A percentile compares a stretch with the other conserved stretches of the same genome.
phyloP scores from a whole-genome alignment of 1,139 yeast genomes.

The Sugiyamaella novakii region DNA sequence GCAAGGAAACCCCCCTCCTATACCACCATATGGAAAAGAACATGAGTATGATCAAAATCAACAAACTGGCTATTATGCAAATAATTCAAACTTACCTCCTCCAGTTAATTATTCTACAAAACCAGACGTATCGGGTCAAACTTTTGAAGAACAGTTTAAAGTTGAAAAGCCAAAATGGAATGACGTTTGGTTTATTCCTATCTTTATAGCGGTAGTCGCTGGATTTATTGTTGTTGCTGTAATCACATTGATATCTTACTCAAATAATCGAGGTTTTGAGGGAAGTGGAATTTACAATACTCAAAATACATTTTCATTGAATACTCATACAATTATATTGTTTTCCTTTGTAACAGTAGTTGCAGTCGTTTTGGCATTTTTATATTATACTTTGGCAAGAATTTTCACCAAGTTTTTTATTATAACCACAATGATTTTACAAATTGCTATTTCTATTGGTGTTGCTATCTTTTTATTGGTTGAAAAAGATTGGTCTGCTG shows the following conservation, averaged over 20 bases:
- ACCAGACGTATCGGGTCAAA: slow-evolving; percentile 42
- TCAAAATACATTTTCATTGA: slow-evolving; percentile 58
- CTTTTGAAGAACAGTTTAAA: slow-evolving; percentile 68
- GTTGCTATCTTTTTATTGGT: slow-evolving; percentile 71
- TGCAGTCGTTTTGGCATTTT: slow-evolving; percentile 59
- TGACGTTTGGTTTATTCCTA: slow-evolving; percentile 57
- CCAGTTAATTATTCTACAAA: slow-evolving; percentile 33
- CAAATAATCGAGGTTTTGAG: slow-evolving; percentile 53
- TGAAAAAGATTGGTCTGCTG: slow-evolving; percentile 69
- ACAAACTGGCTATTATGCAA: slow-evolving; percentile 20
- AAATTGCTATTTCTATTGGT: slow-evolving; percentile 69
- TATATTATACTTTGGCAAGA: slow-evolving; percentile 63
- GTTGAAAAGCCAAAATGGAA: slow-evolving; percentile 66
- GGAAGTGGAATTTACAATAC: slow-evolving; percentile 69
- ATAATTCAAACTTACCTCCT: slow-evolving; percentile 26
- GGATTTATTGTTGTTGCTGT: slow-evolving; percentile 77
- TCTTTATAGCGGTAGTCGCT: slow-evolving; percentile 61
- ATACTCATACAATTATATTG: slow-evolving; percentile 72
- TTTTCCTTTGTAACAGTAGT: slow-evolving; percentile 67
- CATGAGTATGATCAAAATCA: slow-evolving; percentile 18
- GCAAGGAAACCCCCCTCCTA: slow-evolving; percentile 11
- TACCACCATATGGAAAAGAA: slow-evolving; percentile 1
- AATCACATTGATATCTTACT: slow-evolving; percentile 66
- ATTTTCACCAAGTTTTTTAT: slow-evolving; percentile 69
- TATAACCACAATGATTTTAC: slow-evolving; percentile 65